Base-by-base conservation (phyloP, 2,329 filamentous ascomycete species). In the Teratosphaeria epicoccoides region DNA sequence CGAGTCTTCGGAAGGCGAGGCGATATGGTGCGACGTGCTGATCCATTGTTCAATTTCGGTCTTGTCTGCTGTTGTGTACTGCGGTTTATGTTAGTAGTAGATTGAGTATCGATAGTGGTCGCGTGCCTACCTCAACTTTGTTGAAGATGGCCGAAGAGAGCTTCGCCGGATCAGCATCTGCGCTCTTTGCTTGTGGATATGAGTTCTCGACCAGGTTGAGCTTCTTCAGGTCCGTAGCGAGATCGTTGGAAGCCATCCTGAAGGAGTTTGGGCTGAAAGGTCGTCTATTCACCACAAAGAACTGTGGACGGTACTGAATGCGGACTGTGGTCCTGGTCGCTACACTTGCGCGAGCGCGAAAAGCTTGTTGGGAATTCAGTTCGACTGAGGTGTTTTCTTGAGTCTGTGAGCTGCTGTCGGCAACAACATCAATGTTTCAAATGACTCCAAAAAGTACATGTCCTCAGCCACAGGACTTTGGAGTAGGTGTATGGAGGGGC, bases 11-110 rank as follows among this genome's bases (percentile, higher is more conserved):
- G 79, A 74, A 26, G 77, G 67, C 28, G 75, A 71, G 64, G 80
- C 80, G 65, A 94, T 79, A 59, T 85, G 82, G 55, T 83, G 79
- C 43, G 87, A 82, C 45, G 86, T 87, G 65, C 82, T 83, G 66
- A 91, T 78, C 90, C 90, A 96, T 76, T 93, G 85, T 71, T 85
- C 82, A 69, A 95, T 85, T 73, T 95, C 88, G 17, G 85, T 80
- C 73, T 90, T 83, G 73, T 97, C 90, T 59, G 82, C 79, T 62
- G 84, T 76, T 57, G 81, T 82, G 75, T 93, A 95, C 62, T 80
- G 82, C 66, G 80, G 17, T 3, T 33, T 5, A 9, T 29, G 24
- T 20, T 23, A 23, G 46, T 12, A 28, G 25, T 4, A 37, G 17
- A n/a, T 12, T 3, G 20, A 17, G 17, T 17, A 17, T 40, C 20